Percentiles rank a stretch among this genome's conserved stretches.
Evolutionary conservation across 2,329 filamentous ascomycete species (phyloP).

Genomic region (Ophiostoma ips): DNA sequence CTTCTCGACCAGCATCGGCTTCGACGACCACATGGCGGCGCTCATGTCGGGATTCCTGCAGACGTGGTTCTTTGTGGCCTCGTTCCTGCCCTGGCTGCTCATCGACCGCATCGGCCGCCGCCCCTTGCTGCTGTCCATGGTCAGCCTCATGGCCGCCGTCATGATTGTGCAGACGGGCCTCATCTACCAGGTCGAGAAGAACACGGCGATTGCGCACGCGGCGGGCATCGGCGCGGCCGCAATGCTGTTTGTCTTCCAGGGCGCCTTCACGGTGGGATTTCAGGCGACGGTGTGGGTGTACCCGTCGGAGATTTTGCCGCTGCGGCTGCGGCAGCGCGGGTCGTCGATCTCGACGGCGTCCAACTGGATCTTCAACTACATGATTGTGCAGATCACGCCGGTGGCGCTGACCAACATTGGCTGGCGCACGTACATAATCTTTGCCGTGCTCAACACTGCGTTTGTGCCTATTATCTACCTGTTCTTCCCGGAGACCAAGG

Average conservation of each 20-base stretch:
- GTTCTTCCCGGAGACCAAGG: conserved; percentile 52
- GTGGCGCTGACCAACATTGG: conserved; percentile 30
- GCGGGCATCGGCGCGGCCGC: conserved; percentile 50
- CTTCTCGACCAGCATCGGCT: conserved; percentile 21
- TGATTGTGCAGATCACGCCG: conserved; percentile 8
- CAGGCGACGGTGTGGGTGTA: conserved; percentile 11
- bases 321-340: conserved; percentile 9
- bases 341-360: conserved; percentile 8
- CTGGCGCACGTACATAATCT: conserved; percentile 48
- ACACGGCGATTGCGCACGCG: conserved; percentile 2
- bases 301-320: conserved; percentile 9
- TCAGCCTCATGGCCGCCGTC: conserved; percentile 37
- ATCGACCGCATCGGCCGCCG: conserved; percentile 59
- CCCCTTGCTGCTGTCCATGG: conserved; percentile 30
- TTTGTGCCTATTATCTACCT: conserved; percentile 45
- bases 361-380: conserved; percentile 10
- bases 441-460: conserved; percentile 49
- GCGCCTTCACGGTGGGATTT: conserved; percentile 20
- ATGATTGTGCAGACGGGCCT: conserved; percentile 24
- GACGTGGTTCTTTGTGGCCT: conserved; percentile 24
- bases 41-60: conserved; percentile 35
- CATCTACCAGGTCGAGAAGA: conserved; percentile 8
- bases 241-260: conserved; percentile 32
- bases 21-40: conserved; percentile 6
- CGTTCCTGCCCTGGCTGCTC: conserved; percentile 8